Percentiles rank a stretch among this genome's conserved stretches.
Conservation (phyloP, 2,329 filamentous ascomycete species). For the Penicillium vulpinum region DNA sequence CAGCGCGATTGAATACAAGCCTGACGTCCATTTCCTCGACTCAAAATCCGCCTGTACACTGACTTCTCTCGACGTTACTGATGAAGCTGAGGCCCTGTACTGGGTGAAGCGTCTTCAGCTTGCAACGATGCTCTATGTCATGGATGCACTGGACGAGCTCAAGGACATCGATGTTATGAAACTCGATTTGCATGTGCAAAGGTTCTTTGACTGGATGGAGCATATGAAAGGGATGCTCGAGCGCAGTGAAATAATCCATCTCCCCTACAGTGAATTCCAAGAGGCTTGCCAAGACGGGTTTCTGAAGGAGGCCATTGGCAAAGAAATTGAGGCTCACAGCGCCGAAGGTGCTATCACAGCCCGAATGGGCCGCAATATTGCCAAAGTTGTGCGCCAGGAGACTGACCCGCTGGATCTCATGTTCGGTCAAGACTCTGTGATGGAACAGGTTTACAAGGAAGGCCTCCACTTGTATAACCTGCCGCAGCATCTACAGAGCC, state of each 20-base stretch:
- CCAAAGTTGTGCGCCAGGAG: conserved; percentile 27
- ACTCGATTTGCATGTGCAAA: conserved; percentile 28
- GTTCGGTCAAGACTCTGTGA: conserved; percentile 34
- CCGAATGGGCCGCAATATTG: conserved; percentile 35
- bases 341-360: conserved; percentile 33
- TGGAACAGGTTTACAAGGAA: conserved; percentile 32
- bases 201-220: conserved; percentile 34
- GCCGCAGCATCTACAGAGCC: conserved; percentile 17
- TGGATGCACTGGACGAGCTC: conserved; percentile 28
- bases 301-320: conserved; percentile 26
- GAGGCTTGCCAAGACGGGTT: conserved; percentile 15
- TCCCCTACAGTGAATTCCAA: conserved; percentile 25
- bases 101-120: conserved; percentile 31
- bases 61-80: not conserved
- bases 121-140: conserved; percentile 30
- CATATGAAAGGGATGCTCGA: conserved; percentile 20
- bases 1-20: conserved; percentile 30
- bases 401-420: conserved; percentile 36
- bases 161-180: conserved; percentile 10
- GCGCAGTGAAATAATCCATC: conserved; percentile 24
- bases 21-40: conserved; percentile 25
- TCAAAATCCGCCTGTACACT: conserved; percentile 16
- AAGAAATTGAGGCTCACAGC: conserved; percentile 23
- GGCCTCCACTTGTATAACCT: conserved; percentile 26
- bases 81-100: conserved; percentile 13